phyloP scores from a whole-genome alignment of 805 yeast species.

The Candida morakotiae region DNA sequence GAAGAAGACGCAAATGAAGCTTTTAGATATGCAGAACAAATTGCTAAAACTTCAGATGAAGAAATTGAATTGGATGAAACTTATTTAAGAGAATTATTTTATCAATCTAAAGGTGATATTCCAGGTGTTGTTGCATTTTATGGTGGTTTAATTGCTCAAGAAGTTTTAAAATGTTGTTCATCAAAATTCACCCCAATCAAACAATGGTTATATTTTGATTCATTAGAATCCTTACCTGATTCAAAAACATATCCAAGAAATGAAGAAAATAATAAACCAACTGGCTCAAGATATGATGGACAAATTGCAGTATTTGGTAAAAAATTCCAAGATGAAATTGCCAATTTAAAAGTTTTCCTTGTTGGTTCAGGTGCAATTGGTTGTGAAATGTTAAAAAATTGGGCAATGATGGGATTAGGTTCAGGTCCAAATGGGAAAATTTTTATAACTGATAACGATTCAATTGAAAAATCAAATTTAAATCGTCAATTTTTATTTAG shows the following conservation, averaged over 20 bases:
- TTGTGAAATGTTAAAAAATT: conserved; percentile 95
- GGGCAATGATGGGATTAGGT: conserved; percentile 97
- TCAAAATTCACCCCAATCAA: conserved; percentile 93
- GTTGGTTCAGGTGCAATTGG: conserved; percentile 99
- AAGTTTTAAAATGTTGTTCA: conserved; percentile 89
- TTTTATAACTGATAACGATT: conserved; percentile 85
- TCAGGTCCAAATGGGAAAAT: conserved; percentile 87
- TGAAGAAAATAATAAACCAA: conserved; percentile 69
- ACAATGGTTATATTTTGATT: conserved; percentile 91
- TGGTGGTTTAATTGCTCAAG: conserved; percentile 96
- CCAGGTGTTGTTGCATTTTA: conserved; percentile 86
- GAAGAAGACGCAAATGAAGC: conserved; percentile 71
- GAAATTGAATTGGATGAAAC: conserved; percentile 58
- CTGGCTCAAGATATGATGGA: conserved; percentile 83
- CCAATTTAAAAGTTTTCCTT: conserved; percentile 78
- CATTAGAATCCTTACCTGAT: conserved; percentile 84
- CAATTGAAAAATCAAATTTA: conserved; percentile 92
- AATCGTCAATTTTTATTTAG: conserved; percentile 96
- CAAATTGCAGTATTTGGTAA: conserved; percentile 93
- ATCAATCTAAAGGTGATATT: conserved; percentile 86
- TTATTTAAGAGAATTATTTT: conserved; percentile 67
- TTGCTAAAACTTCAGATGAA: conserved; percentile 51
- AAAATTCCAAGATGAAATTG: conserved; percentile 65
- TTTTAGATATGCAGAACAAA: conserved; percentile 52
- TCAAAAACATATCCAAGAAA: conserved; percentile 54